Evolutionary conservation across 1,284 basidiomycete genomes (phyloP).

Genomic region (Somion occarium): DNA sequence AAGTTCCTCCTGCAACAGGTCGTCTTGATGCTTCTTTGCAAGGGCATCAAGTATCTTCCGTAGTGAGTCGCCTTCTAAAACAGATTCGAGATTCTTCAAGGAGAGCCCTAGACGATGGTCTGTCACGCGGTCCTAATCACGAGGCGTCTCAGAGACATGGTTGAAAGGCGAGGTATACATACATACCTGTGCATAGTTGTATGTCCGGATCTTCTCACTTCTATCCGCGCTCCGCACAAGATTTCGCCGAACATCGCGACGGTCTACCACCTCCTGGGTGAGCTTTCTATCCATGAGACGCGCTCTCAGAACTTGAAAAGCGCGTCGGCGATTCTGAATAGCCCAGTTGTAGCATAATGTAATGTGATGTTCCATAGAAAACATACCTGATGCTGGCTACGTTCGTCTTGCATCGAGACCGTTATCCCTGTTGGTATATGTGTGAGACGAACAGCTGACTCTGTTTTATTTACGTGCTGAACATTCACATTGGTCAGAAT

Average conservation of each 20-base stretch:
- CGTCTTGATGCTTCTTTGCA: slow-evolving; percentile 58
- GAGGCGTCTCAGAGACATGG: background rate
- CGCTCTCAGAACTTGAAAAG: slow-evolving; percentile 83
- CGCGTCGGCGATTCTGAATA: slow-evolving; percentile 78
- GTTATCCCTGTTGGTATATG: slow-evolving; percentile 92
- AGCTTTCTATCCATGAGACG: slow-evolving; percentile 80
- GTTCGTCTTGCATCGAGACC: slow-evolving; percentile 98
- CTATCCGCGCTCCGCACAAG: slow-evolving; percentile 80
- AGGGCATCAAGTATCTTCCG: slow-evolving; percentile 62
- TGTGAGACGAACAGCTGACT: slow-evolving; percentile 95
- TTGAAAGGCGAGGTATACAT: background rate
- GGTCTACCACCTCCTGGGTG: slow-evolving; percentile 61
- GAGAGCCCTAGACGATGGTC: slow-evolving; percentile 86
- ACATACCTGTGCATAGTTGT: slow-evolving; percentile 81
- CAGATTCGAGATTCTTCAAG: slow-evolving; percentile 65
- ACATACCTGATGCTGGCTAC: slow-evolving; percentile 88
- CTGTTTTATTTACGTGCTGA: slow-evolving; percentile 98
- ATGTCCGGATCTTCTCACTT: slow-evolving; percentile 91
- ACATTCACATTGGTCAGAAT: slow-evolving; percentile 9
- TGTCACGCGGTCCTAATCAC: slow-evolving; percentile 76
- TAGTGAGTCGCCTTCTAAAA: slow-evolving; percentile 78
- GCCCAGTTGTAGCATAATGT: background rate
- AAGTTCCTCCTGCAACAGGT: slow-evolving; percentile 66
- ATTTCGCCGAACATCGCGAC: slow-evolving; percentile 63
- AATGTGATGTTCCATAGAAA: background rate